phyloP scores from a whole-genome alignment of 305 asterid species.

The Fraxinus platypoda region DNA sequence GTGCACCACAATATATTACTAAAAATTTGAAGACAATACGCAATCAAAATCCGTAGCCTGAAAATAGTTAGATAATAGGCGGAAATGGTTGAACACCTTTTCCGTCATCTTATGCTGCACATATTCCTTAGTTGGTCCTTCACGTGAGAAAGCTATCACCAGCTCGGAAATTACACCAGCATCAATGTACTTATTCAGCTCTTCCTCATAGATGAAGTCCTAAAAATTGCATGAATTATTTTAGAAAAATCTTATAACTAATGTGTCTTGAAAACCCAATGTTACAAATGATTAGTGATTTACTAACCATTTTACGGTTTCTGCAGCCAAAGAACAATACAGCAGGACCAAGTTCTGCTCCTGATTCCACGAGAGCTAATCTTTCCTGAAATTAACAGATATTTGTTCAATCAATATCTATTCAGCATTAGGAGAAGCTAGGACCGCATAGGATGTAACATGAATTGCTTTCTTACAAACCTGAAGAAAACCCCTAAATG shows the following conservation, averaged over 20 bases:
- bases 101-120: constrained; percentile 92
- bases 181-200: constrained; percentile 57
- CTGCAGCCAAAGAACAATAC: constrained; percentile 91
- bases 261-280: not conserved
- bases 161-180: constrained; percentile 86
- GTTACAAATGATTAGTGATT: not conserved
- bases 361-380: constrained; percentile 77
- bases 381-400: constrained; percentile 70
- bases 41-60: not conserved
- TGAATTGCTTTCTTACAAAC: constrained; percentile 34
- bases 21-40: not conserved
- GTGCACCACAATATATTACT: constrained; percentile 1
- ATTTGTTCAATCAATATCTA: not conserved
- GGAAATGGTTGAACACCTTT: constrained; percentile 45
- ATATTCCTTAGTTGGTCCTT: constrained; percentile 80
- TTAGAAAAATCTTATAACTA: not conserved
- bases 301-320: constrained; percentile 74
- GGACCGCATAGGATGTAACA: not conserved
- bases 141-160: constrained; percentile 84
- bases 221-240: constrained; percentile 28
- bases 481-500: constrained; percentile 98
- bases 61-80: not conserved
- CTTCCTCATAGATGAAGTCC: constrained; percentile 91
- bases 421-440: not conserved
- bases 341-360: constrained; percentile 90